Conservation (phyloP, 805 yeast genomes). For the Metschnikowia chrysomelidarum region DNA sequence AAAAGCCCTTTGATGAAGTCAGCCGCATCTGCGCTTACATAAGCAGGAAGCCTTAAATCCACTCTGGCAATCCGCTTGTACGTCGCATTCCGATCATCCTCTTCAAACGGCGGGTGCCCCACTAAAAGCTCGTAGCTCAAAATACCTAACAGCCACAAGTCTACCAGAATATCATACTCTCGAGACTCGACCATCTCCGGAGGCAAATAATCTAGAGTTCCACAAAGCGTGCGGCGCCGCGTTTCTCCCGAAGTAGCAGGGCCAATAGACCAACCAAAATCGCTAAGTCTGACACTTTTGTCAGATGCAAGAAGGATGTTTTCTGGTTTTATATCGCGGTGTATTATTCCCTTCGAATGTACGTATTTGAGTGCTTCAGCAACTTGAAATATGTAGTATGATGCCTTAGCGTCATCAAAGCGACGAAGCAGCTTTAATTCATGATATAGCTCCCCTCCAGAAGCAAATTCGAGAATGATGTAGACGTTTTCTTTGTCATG, state of each 20-base stretch:
- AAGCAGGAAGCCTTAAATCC: slow-evolving; percentile 71
- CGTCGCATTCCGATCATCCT: slow-evolving; percentile 70
- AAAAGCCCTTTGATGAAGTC: slow-evolving; percentile 67
- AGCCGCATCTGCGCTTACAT: slow-evolving; percentile 69
- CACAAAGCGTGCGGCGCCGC: slow-evolving; percentile 71
- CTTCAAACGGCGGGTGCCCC: slow-evolving; percentile 93
- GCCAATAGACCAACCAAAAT: slow-evolving; percentile 94
- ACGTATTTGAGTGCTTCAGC: slow-evolving; percentile 75
- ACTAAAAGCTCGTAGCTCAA: slow-evolving; percentile 80
- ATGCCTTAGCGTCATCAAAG: slow-evolving; percentile 71
- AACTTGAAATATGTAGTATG: slow-evolving; percentile 78
- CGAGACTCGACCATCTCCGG: slow-evolving; percentile 91
- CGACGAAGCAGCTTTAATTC: slow-evolving; percentile 62
- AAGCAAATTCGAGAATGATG: slow-evolving; percentile 78
- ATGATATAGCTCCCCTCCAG: slow-evolving; percentile 83
- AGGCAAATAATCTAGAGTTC: slow-evolving; percentile 90
- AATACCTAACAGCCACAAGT: slow-evolving; percentile 91
- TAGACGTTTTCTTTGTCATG: slow-evolving; percentile 79
- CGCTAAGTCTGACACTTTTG: slow-evolving; percentile 79
- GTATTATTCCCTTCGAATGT: slow-evolving; percentile 79
- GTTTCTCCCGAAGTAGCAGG: slow-evolving; percentile 13
- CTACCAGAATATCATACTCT: slow-evolving; percentile 76
- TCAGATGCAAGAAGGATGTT: slow-evolving; percentile 77
- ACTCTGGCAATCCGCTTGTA: slow-evolving; percentile 76
- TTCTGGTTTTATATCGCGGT: slow-evolving; percentile 93